Conservation (phyloP, 2,329 filamentous ascomycete species). For the Aspergillus amoenus region DNA sequence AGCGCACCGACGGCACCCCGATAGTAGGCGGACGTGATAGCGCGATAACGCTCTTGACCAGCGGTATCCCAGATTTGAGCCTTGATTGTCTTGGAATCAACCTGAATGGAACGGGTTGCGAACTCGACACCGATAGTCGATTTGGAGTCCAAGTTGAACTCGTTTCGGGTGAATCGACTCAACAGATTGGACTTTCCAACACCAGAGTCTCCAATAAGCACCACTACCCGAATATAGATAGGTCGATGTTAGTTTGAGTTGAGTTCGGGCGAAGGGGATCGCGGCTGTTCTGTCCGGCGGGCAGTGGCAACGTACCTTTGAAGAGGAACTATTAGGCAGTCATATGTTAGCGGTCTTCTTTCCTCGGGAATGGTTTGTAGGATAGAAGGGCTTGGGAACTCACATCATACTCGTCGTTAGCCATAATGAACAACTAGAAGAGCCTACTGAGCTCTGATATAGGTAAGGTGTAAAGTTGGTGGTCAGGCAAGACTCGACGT, state of each 20-base stretch:
- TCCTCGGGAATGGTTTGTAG: neutral
- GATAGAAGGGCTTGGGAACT: slow-evolving; percentile 41
- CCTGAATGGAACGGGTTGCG: slow-evolving; percentile 96
- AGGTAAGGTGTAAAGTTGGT: slow-evolving; percentile 21
- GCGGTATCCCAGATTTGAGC: slow-evolving; percentile 99
- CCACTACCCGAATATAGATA: slow-evolving; percentile 59
- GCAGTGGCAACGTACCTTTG: slow-evolving; percentile 69
- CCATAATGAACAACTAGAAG: slow-evolving; percentile 61
- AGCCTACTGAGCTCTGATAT: slow-evolving; percentile 22
- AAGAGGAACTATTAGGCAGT: slow-evolving; percentile 77
- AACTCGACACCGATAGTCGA: slow-evolving; percentile 99
- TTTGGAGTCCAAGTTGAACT: slow-evolving; percentile 99
- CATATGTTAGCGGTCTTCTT: slow-evolving; percentile 23
- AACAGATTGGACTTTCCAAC: slow-evolving; percentile 99
- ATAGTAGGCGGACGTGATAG: slow-evolving; percentile 99
- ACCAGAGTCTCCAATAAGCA: slow-evolving; percentile 98
- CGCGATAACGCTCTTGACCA: slow-evolving; percentile 97
- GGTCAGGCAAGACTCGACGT: slow-evolving; percentile 19
- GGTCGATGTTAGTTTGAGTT: slow-evolving; percentile 19
- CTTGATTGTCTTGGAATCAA: slow-evolving; percentile 99
- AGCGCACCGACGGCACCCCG: slow-evolving; percentile 94
- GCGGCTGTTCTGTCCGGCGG: slow-evolving; percentile 20
- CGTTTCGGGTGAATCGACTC: slow-evolving; percentile 98
- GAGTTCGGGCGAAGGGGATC: slow-evolving; percentile 9
- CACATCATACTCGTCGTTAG: slow-evolving; percentile 99